These are phyloP conservation scores for Torrubiella hemipterigena DNA, from an alignment of 2,329 filamentous ascomycete species.

Conservation along the genomic window DNA sequence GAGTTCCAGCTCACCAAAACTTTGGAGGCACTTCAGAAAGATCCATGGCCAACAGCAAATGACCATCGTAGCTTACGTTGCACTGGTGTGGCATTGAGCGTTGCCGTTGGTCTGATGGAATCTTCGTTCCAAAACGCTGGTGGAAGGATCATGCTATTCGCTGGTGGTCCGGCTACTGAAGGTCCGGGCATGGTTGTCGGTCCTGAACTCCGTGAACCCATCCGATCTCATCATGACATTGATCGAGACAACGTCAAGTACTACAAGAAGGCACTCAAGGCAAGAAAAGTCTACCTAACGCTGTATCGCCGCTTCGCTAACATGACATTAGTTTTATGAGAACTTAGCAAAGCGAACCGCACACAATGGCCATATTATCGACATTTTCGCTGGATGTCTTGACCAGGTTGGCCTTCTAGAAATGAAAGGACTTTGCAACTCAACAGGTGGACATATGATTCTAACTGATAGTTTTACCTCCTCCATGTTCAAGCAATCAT, in stretches of 20 bases:
- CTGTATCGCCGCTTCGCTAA: too few relatives aligned
- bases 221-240: slow-evolving; percentile 96
- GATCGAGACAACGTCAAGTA: slow-evolving; percentile 99
- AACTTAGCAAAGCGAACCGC: slow-evolving; percentile 84
- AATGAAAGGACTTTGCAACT: slow-evolving; percentile 96
- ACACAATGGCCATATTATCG: slow-evolving; percentile 93
- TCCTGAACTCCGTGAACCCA: slow-evolving; percentile 88
- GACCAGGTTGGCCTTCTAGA: slow-evolving; percentile 95
- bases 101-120: slow-evolving; percentile 85
- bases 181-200: slow-evolving; percentile 95
- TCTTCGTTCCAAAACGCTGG: slow-evolving; percentile 93
- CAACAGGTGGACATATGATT: slow-evolving; percentile 95
- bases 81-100: slow-evolving; percentile 91
- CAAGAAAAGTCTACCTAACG: too few relatives aligned
- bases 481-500: slow-evolving; percentile 98
- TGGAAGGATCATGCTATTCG: slow-evolving; percentile 93
- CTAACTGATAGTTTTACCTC: slow-evolving; percentile 97
- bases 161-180: slow-evolving; percentile 88
- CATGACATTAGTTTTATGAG: slow-evolving; percentile 96
- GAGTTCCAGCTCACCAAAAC: slow-evolving; percentile 97
- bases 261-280: slow-evolving; percentile 97
- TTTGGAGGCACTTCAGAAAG: slow-evolving; percentile 87
- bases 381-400: slow-evolving; percentile 94
- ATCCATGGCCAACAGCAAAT: slow-evolving; percentile 93
- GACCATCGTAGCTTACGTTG: slow-evolving; percentile 85